These are phyloP conservation scores for Nicotiana rustica DNA, from an alignment of 305 asterid species.

Conservation along the genomic window DNA sequence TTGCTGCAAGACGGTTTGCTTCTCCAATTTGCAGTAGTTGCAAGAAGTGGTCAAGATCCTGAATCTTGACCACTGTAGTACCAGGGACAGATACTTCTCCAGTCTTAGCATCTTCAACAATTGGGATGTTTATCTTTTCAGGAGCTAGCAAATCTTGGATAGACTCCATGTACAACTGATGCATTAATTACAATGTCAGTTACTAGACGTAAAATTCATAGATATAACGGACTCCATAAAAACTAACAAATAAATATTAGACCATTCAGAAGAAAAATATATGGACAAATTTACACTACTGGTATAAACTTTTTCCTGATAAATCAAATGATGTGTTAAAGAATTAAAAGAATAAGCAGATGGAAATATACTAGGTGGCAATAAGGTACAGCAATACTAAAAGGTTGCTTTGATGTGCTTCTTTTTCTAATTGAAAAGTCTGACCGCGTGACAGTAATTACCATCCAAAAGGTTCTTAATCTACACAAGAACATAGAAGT, in stretches of 20 bases:
- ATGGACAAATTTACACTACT: conserved; percentile 8
- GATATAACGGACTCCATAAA: conserved; percentile 2
- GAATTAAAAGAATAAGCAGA: conserved; percentile 9
- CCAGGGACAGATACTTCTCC: conserved; percentile 92
- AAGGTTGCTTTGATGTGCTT: conserved; percentile 6
- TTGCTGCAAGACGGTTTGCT: conserved; percentile 95
- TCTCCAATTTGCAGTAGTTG: conserved; percentile 81
- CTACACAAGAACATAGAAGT: not conserved
- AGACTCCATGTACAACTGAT: conserved; percentile 88
- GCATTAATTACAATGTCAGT: conserved; percentile 34
- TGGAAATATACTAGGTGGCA: conserved; percentile 9
- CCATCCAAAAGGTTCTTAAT: conserved; percentile 21
- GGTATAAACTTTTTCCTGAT: conserved; percentile 6
- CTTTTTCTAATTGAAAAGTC: conserved; percentile 3
- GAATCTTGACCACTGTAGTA: conserved; percentile 73
- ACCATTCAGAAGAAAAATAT: not conserved
- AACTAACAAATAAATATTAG: conserved; percentile 25
- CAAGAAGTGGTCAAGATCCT: conserved; percentile 71
- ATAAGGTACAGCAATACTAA: not conserved
- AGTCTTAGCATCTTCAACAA: conserved; percentile 83
- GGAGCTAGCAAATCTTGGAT: conserved; percentile 98
- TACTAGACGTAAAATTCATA: conserved; percentile 33
- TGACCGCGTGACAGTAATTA: not conserved
- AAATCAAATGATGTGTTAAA: not conserved
- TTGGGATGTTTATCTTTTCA: conserved; percentile 78